Conservation (phyloP, 2,329 filamentous ascomycete genomes). For the Xylaria polymorpha region DNA sequence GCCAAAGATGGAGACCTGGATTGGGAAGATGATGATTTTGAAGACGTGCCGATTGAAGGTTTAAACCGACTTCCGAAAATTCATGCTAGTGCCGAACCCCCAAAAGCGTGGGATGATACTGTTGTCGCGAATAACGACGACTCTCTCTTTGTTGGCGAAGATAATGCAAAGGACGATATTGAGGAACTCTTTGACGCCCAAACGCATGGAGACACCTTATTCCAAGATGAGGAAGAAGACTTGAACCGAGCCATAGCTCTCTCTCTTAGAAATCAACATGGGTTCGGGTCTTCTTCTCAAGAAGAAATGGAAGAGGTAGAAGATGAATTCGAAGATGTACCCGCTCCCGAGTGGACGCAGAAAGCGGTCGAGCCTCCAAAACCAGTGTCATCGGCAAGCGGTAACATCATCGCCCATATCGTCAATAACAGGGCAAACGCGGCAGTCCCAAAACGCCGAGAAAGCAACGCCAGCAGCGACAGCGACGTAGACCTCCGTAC, state of each 20-base stretch:
- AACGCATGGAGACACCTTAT: conserved; percentile 50
- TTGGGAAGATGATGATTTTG: conserved; percentile 80
- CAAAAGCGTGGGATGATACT: conserved; percentile 35
- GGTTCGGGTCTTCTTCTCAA: conserved; percentile 47
- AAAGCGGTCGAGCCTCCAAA: conserved; percentile 62
- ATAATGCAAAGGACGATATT: conserved; percentile 36
- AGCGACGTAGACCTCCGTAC: conserved; percentile 84
- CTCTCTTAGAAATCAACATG: conserved; percentile 77
- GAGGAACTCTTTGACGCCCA: conserved; percentile 42
- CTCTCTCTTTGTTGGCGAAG: conserved; percentile 65
- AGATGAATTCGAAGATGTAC: conserved; percentile 63
- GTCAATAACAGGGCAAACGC: conserved; percentile 79
- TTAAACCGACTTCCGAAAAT: conserved; percentile 83
- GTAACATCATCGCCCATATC: conserved; percentile 75
- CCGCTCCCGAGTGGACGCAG: conserved; percentile 67
- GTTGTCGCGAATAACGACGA: conserved; percentile 57
- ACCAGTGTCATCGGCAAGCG: conserved; percentile 63
- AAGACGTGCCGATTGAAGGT: conserved; percentile 92
- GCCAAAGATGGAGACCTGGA: conserved; percentile 68
- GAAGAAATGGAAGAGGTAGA: conserved; percentile 51
- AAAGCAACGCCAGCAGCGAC: conserved; percentile 71
- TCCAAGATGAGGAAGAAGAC: conserved; percentile 66
- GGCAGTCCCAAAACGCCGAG: conserved; percentile 61
- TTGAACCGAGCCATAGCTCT: conserved; percentile 84
- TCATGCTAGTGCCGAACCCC: conserved; percentile 43